A percentile compares a stretch with the other conserved stretches of the same genome.
These are phyloP conservation scores for Spiraea crenata DNA, from an alignment of 331 rosid genomes.

Conservation along the genomic window DNA sequence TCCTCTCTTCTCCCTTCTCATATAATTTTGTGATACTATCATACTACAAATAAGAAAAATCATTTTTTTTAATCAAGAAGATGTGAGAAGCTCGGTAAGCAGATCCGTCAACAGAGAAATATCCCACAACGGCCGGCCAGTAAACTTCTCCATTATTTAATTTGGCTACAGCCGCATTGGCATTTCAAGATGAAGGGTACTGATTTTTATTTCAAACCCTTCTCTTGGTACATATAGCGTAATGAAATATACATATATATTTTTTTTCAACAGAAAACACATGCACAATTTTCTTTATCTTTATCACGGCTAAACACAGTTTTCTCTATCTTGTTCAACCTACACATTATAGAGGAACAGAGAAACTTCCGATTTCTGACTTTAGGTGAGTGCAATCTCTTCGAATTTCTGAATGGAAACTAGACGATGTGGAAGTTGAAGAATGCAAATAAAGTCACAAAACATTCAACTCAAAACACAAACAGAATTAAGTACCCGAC, in stretches of 20 bases:
- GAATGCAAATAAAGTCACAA: background rate
- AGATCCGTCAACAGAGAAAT: constrained; percentile 52
- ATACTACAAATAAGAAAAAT: background rate
- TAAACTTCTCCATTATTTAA: constrained; percentile 40
- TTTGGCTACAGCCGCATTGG: constrained; percentile 82
- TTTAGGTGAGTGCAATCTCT: background rate
- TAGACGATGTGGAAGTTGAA: too few relatives aligned
- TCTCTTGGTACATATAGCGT: constrained; percentile 78
- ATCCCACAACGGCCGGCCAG: constrained; percentile 76
- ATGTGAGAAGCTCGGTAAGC: constrained; percentile 89
- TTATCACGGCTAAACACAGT: too few relatives aligned
- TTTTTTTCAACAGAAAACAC: background rate
- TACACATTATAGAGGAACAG: background rate
- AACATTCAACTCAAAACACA: background rate
- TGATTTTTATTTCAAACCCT: constrained; percentile 37
- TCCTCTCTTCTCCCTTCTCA: constrained; percentile 64
- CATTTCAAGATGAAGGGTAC: constrained; percentile 78
- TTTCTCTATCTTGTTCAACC: background rate
- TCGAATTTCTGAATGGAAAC: too few relatives aligned
- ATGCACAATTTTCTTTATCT: background rate
- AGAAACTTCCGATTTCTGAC: background rate
- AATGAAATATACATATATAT: background rate
- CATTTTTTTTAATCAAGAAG: background rate
- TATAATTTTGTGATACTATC: background rate
- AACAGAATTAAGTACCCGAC: background rate